phyloP scores from a whole-genome alignment of 352 stramenopile species.

The Phytophthora hibernalis region DNA sequence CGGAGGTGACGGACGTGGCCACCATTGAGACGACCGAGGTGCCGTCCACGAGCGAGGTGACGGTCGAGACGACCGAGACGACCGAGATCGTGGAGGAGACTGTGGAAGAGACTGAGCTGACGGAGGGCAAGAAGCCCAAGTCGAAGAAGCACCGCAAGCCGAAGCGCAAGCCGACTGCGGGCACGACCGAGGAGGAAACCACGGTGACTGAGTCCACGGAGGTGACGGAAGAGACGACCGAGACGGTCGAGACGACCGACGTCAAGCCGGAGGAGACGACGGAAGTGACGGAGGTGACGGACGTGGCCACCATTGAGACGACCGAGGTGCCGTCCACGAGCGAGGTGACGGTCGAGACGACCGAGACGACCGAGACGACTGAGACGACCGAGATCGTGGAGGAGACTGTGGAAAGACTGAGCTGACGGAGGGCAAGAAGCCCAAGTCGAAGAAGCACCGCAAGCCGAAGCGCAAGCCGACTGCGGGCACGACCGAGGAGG shows the following conservation, averaged over 20 bases:
- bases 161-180: background rate
- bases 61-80: constrained; percentile 2
- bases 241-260: constrained; percentile 1
- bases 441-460: background rate
- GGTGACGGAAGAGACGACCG: constrained; percentile 2
- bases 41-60: constrained; percentile 6
- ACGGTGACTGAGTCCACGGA: background rate
- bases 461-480: background rate
- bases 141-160: background rate
- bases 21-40: constrained; percentile 4
- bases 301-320: constrained; percentile 7
- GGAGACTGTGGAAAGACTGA: background rate
- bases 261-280: background rate
- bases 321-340: constrained; percentile 1
- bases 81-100: constrained; percentile 10
- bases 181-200: background rate
- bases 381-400: constrained; percentile 12
- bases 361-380: constrained; percentile 7
- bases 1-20: constrained; percentile 14
- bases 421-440: background rate
- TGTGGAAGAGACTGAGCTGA: background rate
- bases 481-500: background rate
- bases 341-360: constrained; percentile 10
- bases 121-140: background rate
- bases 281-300: constrained; percentile 8